phyloP scores from a whole-genome alignment of 768 basidiomycete genomes.

The Amanita molliuscula region DNA sequence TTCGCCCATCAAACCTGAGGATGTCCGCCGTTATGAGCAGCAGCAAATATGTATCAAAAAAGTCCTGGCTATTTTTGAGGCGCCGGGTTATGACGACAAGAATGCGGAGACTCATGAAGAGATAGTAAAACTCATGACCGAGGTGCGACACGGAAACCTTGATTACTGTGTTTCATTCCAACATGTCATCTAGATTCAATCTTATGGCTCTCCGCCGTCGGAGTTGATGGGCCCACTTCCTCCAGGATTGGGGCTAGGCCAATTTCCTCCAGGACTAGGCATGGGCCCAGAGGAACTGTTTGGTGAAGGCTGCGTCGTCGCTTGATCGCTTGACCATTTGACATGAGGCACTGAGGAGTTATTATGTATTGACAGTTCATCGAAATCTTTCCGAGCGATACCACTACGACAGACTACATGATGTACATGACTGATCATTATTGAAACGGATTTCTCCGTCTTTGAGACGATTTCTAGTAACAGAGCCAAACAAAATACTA shows the following conservation, averaged over 20 bases:
- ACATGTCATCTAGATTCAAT: slow-evolving; percentile 50
- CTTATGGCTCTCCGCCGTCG: slow-evolving; percentile 63
- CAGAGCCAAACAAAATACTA: too few relatives aligned
- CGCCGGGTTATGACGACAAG: slow-evolving; percentile 44
- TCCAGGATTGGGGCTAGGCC: slow-evolving; percentile 63
- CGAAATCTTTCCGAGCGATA: too few relatives aligned
- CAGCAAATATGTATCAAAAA: slow-evolving; percentile 48
- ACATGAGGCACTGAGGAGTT: not conserved
- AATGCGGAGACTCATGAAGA: slow-evolving; percentile 32
- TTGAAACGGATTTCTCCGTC: too few relatives aligned
- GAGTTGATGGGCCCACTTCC: slow-evolving; percentile 83
- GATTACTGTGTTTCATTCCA: not conserved
- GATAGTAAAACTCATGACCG: slow-evolving; percentile 63
- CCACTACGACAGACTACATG: too few relatives aligned
- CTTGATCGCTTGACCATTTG: not conserved
- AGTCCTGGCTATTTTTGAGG: slow-evolving; percentile 61
- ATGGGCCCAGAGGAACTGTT: slow-evolving; percentile 41
- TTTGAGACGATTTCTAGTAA: too few relatives aligned
- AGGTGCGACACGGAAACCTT: slow-evolving; percentile 35
- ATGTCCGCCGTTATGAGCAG: slow-evolving; percentile 51
- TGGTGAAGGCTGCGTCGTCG: slow-evolving; percentile 5
- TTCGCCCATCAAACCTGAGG: slow-evolving; percentile 40
- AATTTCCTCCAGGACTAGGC: slow-evolving; percentile 58
- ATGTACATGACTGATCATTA: too few relatives aligned
- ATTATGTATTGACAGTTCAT: not conserved